A percentile compares a stretch with the other conserved stretches of the same genome.
Conservation (phyloP, 352 stramenopile genomes). For the Pythium apleroticum region DNA sequence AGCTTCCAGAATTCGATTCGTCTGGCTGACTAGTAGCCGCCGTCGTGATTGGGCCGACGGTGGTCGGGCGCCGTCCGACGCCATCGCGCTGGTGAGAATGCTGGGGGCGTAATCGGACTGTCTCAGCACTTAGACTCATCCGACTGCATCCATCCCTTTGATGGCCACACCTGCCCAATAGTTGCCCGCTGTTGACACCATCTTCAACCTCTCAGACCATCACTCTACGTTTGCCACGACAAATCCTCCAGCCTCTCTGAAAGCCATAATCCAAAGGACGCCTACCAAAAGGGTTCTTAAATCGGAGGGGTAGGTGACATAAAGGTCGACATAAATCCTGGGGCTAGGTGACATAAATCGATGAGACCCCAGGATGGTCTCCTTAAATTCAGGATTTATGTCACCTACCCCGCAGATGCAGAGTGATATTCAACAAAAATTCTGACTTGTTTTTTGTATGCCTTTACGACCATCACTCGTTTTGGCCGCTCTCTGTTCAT, state of each 20-base stretch:
- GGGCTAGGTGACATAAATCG: no score
- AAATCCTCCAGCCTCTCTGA: constrained; percentile 10
- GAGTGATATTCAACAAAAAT: no score
- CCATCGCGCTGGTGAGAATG: neutral
- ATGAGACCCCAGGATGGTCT: no score
- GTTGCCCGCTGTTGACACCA: neutral
- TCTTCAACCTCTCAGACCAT: constrained; percentile 15
- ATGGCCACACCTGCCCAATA: neutral
- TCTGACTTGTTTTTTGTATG: no score
- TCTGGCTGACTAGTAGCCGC: neutral
- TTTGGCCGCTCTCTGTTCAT: no score
- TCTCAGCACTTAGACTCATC: neutral
- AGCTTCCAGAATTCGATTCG: neutral
- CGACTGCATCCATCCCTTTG: neutral
- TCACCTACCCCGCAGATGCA: no score
- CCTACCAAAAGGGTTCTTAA: no score
- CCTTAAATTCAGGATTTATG: no score
- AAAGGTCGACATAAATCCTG: no score
- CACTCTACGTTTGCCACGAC: neutral
- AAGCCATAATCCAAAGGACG: no score
- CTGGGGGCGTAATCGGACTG: neutral
- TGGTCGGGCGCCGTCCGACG: neutral
- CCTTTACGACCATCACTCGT: no score
- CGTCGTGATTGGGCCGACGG: neutral
- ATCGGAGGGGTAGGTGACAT: no score